These are phyloP conservation scores for Pythium volutum DNA, from an alignment of 352 stramenopile species.

Conservation along the genomic window DNA sequence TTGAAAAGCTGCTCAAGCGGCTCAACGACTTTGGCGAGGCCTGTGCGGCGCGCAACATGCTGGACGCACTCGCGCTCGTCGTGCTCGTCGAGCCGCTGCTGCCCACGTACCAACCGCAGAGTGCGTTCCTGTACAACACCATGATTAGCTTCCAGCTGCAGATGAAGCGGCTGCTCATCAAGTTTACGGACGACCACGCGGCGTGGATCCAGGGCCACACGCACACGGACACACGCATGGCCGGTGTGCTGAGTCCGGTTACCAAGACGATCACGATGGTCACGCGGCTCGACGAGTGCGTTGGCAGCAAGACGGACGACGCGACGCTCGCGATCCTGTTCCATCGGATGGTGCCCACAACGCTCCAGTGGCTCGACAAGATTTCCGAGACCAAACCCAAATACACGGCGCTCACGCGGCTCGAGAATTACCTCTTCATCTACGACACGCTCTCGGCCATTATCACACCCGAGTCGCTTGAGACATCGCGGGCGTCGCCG, in stretches of 20 bases:
- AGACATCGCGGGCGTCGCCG: constrained; percentile 30
- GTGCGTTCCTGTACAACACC: constrained; percentile 63
- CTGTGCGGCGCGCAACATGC: constrained; percentile 48
- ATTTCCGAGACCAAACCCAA: constrained; percentile 63
- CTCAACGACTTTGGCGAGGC: constrained; percentile 70
- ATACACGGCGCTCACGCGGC: constrained; percentile 53
- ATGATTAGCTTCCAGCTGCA: constrained; percentile 78
- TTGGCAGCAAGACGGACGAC: constrained; percentile 53
- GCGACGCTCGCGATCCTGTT: constrained; percentile 62
- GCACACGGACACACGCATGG: constrained; percentile 67
- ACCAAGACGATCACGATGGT: constrained; percentile 73
- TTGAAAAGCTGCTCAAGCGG: constrained; percentile 72
- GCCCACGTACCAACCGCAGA: constrained; percentile 39
- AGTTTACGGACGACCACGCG: constrained; percentile 76
- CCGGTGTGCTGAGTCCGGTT: constrained; percentile 58
- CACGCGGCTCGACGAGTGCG: constrained; percentile 55
- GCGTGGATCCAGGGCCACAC: constrained; percentile 59
- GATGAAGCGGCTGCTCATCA: constrained; percentile 75
- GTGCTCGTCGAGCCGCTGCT: constrained; percentile 50
- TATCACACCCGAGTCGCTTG: constrained; percentile 27
- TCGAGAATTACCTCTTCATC: constrained; percentile 74
- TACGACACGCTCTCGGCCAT: constrained; percentile 46
- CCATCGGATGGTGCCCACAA: constrained; percentile 55
- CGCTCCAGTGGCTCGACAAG: constrained; percentile 71
- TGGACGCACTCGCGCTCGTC: constrained; percentile 61